Evolutionary conservation across 176 grass and related monocot species (phyloP).

Genomic region (Oryza punctata): DNA sequence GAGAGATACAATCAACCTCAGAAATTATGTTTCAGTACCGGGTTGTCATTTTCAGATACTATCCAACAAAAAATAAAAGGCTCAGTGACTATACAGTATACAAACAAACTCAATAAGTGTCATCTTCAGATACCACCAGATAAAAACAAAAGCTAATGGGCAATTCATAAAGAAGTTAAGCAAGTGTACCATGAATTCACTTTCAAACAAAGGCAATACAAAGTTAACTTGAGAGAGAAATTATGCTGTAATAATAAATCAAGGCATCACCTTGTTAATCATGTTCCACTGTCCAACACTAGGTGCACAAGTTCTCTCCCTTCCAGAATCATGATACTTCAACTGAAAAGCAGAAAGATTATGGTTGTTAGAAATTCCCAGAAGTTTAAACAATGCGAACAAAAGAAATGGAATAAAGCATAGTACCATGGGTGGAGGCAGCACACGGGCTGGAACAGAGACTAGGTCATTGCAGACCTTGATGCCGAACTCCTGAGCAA

Average conservation of each 20-base stretch:
- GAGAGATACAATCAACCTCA: no score
- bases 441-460: constrained; percentile 62
- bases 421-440: constrained; percentile 64
- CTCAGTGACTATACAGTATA: neutral
- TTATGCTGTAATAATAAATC: neutral
- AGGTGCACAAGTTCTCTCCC: constrained; percentile 66
- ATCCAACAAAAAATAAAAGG: neutral
- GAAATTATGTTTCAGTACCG: no score
- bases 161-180: neutral
- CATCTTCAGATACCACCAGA: neutral
- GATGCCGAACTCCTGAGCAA: constrained; percentile 73
- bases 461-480: constrained; percentile 52
- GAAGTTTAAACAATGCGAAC: neutral
- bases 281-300: constrained; percentile 89
- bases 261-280: constrained; percentile 67
- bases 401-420: neutral
- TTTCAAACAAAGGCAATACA: neutral
- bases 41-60: neutral
- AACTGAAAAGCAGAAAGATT: constrained; percentile 51
- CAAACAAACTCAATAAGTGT: neutral
- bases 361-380: neutral
- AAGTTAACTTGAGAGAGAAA: neutral
- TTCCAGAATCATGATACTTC: constrained; percentile 70
- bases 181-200: neutral
- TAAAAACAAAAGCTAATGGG: neutral